These are phyloP conservation scores for Simmondsia chinensis DNA, from an alignment of 148 eudicot species.

Conservation along the genomic window DNA sequence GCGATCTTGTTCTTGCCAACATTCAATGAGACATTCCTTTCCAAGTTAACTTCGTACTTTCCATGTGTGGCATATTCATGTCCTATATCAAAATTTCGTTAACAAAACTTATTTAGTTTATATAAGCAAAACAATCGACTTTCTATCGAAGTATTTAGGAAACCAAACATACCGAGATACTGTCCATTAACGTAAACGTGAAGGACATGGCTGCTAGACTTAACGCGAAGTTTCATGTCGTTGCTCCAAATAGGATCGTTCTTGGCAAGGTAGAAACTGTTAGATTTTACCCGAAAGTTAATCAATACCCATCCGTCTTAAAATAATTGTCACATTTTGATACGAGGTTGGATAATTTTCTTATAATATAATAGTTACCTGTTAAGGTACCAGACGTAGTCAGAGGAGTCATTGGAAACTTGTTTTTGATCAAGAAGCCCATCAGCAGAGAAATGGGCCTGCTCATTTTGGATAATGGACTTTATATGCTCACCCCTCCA, in stretches of 20 bases:
- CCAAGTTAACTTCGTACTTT: background rate
- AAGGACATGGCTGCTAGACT: constrained; percentile 18
- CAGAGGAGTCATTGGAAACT: constrained; percentile 41
- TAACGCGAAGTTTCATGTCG: constrained; percentile 9
- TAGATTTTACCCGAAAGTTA: background rate
- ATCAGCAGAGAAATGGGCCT: constrained; percentile 19
- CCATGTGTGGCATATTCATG: constrained; percentile 9
- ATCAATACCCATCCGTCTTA: too few relatives aligned
- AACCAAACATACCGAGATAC: constrained; percentile 6
- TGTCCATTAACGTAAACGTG: constrained; percentile 21
- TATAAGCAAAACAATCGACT: background rate
- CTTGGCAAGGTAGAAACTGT: constrained; percentile 5
- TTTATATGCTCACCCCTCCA: constrained; percentile 26
- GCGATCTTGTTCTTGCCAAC: constrained; percentile 19
- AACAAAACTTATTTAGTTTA: background rate
- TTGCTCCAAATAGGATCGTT: constrained; percentile 13
- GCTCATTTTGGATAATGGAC: constrained; percentile 3
- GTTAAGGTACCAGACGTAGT: constrained; percentile 59
- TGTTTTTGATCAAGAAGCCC: constrained; percentile 61
- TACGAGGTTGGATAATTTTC: background rate
- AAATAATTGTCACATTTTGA: background rate
- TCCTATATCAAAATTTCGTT: constrained; percentile 9
- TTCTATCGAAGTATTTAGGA: background rate
- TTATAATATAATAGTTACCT: constrained; percentile 28
- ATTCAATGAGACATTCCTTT: constrained; percentile 4